These are phyloP conservation scores for Ilyonectria sp. DNA, from an alignment of 2,329 filamentous ascomycete genomes.

Conservation along the genomic window DNA sequence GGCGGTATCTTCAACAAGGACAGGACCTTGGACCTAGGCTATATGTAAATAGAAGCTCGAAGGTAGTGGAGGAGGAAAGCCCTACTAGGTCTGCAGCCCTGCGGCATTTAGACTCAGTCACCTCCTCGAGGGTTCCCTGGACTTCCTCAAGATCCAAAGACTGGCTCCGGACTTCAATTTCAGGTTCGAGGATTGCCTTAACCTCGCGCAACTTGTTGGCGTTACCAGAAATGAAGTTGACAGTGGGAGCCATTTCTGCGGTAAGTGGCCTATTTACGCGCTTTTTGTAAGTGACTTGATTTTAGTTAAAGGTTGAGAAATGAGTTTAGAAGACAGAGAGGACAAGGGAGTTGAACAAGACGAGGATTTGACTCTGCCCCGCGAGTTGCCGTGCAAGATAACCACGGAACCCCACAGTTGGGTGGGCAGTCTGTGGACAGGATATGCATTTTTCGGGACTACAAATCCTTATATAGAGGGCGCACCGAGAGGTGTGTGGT, in stretches of 20 bases:
- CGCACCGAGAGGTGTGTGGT: background rate
- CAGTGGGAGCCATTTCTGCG: conserved; percentile 58
- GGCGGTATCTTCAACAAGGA: conserved; percentile 95
- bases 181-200: conserved; percentile 84
- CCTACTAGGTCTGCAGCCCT: conserved; percentile 83
- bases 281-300: background rate
- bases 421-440: background rate
- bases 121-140: conserved; percentile 92
- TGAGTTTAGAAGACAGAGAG: background rate
- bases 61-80: background rate
- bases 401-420: background rate
- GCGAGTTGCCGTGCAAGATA: background rate
- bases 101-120: conserved; percentile 89
- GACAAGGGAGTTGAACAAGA: background rate
- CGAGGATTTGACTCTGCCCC: background rate
- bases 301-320: background rate
- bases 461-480: background rate
- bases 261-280: background rate
- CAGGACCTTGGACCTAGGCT: conserved; percentile 82
- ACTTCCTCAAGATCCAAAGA: conserved; percentile 88
- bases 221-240: conserved; percentile 98
- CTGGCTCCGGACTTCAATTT: conserved; percentile 81
- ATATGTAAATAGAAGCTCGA: conserved; percentile 3
- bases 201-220: conserved; percentile 94
- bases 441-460: conserved; percentile 28